Evolutionary conservation across 2,329 filamentous ascomycete genomes (phyloP).

Genomic region (Aspergillus sp.): DNA sequence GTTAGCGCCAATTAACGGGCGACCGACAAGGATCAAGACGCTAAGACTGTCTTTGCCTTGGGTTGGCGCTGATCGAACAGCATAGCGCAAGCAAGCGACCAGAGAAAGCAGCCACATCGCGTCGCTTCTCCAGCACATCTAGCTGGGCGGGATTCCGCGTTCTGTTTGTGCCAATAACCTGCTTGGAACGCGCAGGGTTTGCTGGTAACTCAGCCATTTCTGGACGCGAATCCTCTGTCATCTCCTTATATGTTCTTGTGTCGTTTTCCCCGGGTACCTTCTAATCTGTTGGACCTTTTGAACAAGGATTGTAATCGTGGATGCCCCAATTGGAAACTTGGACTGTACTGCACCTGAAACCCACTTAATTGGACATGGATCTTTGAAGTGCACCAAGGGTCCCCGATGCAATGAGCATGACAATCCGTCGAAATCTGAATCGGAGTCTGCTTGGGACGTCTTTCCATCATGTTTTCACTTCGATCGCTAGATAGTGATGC

Average conservation of each 20-base stretch:
- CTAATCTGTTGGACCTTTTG: not conserved
- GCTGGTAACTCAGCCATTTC: not conserved
- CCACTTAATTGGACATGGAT: not conserved
- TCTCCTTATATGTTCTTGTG: too few species aligned
- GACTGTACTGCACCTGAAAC: not conserved
- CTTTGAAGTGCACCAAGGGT: not conserved
- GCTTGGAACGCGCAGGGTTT: not conserved
- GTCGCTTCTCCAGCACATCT: not conserved
- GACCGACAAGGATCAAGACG: not conserved
- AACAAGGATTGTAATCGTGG: not conserved
- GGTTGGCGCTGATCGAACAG: not conserved
- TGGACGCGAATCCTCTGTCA: too few species aligned
- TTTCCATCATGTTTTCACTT: constrained; percentile 5
- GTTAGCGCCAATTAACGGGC: not conserved
- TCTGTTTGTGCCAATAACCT: not conserved
- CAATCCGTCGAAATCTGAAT: not conserved
- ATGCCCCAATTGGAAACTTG: not conserved
- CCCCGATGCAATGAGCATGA: not conserved
- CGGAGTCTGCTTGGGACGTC: not conserved
- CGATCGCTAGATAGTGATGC: constrained; percentile 9
- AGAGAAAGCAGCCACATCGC: too few species aligned
- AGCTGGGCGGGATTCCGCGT: not conserved
- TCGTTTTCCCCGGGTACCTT: too few species aligned
- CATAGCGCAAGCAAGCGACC: too few species aligned
- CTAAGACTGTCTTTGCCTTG: not conserved